Base-by-base conservation (phyloP, 1,284 basidiomycete species). In the Amylostereum areolatum region DNA sequence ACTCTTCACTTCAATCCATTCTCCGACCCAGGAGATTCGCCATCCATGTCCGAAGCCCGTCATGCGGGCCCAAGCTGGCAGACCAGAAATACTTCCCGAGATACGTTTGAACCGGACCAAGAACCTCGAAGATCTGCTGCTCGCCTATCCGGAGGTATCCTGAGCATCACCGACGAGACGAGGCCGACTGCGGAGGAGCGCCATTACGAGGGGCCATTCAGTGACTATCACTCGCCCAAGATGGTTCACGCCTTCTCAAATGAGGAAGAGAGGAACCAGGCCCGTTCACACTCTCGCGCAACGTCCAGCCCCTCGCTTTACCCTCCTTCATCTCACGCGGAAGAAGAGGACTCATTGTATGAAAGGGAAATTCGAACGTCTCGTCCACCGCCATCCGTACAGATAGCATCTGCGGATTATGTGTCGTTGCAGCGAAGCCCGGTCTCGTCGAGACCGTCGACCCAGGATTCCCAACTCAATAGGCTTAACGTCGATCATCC, bases 251-350 rank as follows among this genome's bases (percentile, higher is more conserved):
- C 11, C 28, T 30, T 36, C 28, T 40, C 42, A 29, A 27, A 29
- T 24, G 5, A 35, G 11, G 29, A 42, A 6, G 10, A 30, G 32
- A 10, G 40, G 31, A 25, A 36, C 45, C 5, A 44, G 18, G 33
- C 12, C 34, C 42, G 46, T 33, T 11, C 47, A 46, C 35, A 27
- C 28, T 50, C 36, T 53, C 53, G 40, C 30, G 67, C 71, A 9
- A 59, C 58, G n/a, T 81, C 80, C 4, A 79, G 71, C 47, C 79
- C 79, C 25, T 83, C 81, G 1, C 68, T 82, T 47, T 83, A 83
- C 61, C 77, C 80, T 9, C 68, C 76, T 2, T 77, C 73, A 39
- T 61, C 79, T 5, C 62, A 67, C 2, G 66, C 64, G 34, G 66
- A 68, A 31, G 68, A 68, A 41, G 55, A 61, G 29, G 63, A 62